Evolutionary conservation across 345 rosid genomes (phyloP), one percentile per base, ranked within the genome.

Genomic region (Dimocarpus longan): DNA sequence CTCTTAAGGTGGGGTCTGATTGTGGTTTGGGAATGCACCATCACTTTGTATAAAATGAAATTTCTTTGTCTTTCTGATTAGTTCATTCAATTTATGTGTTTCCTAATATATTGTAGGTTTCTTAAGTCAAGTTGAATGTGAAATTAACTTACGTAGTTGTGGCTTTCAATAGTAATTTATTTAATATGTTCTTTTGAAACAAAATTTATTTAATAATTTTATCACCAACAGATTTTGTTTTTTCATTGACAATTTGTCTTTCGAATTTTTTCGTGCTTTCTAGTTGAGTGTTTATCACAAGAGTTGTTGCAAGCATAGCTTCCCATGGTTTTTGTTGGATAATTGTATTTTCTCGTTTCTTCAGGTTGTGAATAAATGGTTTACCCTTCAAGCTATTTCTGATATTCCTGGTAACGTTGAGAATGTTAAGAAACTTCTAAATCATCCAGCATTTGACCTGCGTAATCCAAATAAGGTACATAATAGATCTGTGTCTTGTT

Each of bases 341-440:
- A 44, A 60, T 66, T 22, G 56, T 59, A 37, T 72, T 76, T 43
- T 66, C 68, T 18, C 48, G 42, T 78, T 74, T 70, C 62, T 8
- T 75, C 78, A 96, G 99, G 99, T 96, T 74, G 96, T 94, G 80
- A 94, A 93, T 81, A 97, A 97, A 83, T 97, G 99, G 99, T 97
- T 94, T 82, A 81, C 93, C 48, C 97, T 94, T 81, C 98, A 97
- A 90, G 93, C 99, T 19, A 83, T 81, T 85, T 93, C 98, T 0
- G 89, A 94, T 74, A 72, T 93, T 84, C 97, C 96, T 52, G 93
- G 93, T 40, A 97, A 97, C 79, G 93, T 94, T 63, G 93, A 93
- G 85, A 94, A 91, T 76, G 95, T 94, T 15, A 84, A 78, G 76
- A 92, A 86, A 40, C 98, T 94, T 74, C 69, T 91, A 74, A 86